A percentile compares a stretch with the other conserved stretches of the same genome.
Evolutionary conservation across 2,329 filamentous ascomycete species (phyloP).

Genomic region (Nannizziopsis barbatae): DNA sequence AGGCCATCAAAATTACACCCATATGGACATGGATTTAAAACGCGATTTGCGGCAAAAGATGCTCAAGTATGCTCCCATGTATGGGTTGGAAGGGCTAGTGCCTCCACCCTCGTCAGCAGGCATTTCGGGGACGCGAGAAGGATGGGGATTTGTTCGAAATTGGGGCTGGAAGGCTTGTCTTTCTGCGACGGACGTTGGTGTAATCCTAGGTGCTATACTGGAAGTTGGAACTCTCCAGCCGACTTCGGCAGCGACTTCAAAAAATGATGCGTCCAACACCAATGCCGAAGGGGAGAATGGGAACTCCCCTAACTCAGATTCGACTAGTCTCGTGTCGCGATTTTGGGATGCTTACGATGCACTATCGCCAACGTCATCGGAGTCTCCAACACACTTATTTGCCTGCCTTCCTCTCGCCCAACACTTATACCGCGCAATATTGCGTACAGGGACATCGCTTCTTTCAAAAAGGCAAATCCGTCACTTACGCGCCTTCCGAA

Average conservation of each 20-base stretch:
- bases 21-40: conserved; percentile 98
- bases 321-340: conserved; percentile 32
- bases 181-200: conserved; percentile 86
- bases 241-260: conserved; percentile 19
- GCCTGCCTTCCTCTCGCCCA: conserved; percentile 73
- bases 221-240: conserved; percentile 57
- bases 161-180: conserved; percentile 97
- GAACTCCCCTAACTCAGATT: conserved; percentile 20
- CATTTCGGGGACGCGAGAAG: conserved; percentile 64
- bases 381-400: conserved; percentile 47
- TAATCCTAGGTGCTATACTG: conserved; percentile 79
- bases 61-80: conserved; percentile 81
- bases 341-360: conserved; percentile 53
- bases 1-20: conserved; percentile 89
- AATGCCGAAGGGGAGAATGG: conserved; percentile 18
- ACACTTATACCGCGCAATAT: conserved; percentile 81
- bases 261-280: conserved; percentile 9
- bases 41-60: conserved; percentile 73
- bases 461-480: conserved; percentile 91
- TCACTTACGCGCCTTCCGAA: conserved; percentile 81
- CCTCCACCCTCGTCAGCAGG: conserved; percentile 64
- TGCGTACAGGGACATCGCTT: conserved; percentile 79
- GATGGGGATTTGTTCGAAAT: conserved; percentile 92
- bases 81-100: conserved; percentile 87
- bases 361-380: conserved; percentile 34